These are phyloP conservation scores for Luffa acutangula DNA, from an alignment of 306 rosid species.

Conservation along the genomic window DNA sequence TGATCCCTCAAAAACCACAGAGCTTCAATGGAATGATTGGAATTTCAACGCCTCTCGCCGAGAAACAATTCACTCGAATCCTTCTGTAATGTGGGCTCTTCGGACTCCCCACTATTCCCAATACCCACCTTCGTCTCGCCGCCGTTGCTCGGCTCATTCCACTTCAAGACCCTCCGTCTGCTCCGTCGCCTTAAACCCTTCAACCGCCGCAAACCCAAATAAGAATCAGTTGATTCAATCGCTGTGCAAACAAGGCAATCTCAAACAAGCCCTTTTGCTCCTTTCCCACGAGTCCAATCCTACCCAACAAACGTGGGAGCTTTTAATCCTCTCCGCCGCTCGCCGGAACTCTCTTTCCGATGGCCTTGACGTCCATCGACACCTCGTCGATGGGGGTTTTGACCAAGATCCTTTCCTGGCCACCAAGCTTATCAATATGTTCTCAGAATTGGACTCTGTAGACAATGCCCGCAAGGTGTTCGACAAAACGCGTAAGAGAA, in stretches of 20 bases:
- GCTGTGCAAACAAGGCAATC: slow-evolving; percentile 62
- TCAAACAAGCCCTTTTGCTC: slow-evolving; percentile 58
- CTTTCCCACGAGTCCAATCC: slow-evolving; percentile 54
- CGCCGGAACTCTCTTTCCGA: slow-evolving; percentile 51
- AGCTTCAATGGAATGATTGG: not conserved
- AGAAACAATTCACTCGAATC: not conserved
- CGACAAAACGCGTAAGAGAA: slow-evolving; percentile 50
- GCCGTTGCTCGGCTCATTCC: slow-evolving; percentile 8
- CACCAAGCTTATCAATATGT: slow-evolving; percentile 82
- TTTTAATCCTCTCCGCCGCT: slow-evolving; percentile 52
- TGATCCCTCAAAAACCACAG: not conserved
- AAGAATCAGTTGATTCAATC: slow-evolving; percentile 57
- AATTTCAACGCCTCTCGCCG: not conserved
- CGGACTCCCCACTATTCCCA: slow-evolving; percentile 29
- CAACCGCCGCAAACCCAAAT: slow-evolving; percentile 12
- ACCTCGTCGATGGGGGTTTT: slow-evolving; percentile 36
- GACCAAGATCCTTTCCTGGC: slow-evolving; percentile 79
- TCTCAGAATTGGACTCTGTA: slow-evolving; percentile 52
- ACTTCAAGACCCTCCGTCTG: slow-evolving; percentile 21
- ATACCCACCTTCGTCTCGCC: slow-evolving; percentile 19
- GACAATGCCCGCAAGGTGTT: slow-evolving; percentile 65
- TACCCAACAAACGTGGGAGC: slow-evolving; percentile 65
- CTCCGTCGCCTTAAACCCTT: slow-evolving; percentile 37
- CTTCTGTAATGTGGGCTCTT: slow-evolving; percentile 56
- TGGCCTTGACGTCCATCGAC: slow-evolving; percentile 47